Base-by-base conservation (phyloP, 306 rosid species). In the Dicorynia guianensis region DNA sequence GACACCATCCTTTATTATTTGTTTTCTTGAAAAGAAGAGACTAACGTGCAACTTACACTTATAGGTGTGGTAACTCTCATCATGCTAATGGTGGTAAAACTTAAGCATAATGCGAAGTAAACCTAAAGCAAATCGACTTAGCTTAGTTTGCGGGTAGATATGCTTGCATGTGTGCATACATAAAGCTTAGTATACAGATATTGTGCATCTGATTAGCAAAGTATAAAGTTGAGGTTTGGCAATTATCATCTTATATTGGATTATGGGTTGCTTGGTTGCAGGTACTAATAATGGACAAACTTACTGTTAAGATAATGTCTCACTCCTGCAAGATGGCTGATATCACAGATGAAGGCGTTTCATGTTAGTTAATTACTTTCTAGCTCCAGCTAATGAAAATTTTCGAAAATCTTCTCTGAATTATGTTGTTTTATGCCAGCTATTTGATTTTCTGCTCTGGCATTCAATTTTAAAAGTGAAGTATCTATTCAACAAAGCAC, bases 241-340 rank as follows among this genome's bases (percentile, higher is more conserved):
- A 18, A 66, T 65, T 66, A 20, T 58, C 46, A 59, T 78, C 74
- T 17, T 50, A 50, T 57, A 61, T 78, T 54, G 57, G 38, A 82
- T 49, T 63, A 76, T 66, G 67, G 61, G 44, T 71, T 73, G 76
- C 66, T 80, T 79, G 59, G 57, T 68, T 86, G 68, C 78, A 95
- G 99, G 99, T 95, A 82, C 90, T 95, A 52, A 90, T 95, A 82
- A 90, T 95, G 99, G 99, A 95, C 85, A 95, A 85, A 83, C 84
- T 95, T 69, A 95, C 99, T 54, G 85, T 95, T 64, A 95, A 95
- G 88, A 87, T 95, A 82, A 92, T 95, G 99, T 95, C 99, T 62
- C 87, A 87, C 84, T 80, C 97, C 7, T 95, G 99, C 87, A 95
- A 89, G 91, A 95, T 95, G 99, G 93, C 97, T 79, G 97, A 95